Percentiles rank a stretch among this genome's conserved stretches.
These are phyloP conservation scores for Fusarium nisikadoi DNA, from an alignment of 2,329 filamentous ascomycete species.

Conservation along the genomic window DNA sequence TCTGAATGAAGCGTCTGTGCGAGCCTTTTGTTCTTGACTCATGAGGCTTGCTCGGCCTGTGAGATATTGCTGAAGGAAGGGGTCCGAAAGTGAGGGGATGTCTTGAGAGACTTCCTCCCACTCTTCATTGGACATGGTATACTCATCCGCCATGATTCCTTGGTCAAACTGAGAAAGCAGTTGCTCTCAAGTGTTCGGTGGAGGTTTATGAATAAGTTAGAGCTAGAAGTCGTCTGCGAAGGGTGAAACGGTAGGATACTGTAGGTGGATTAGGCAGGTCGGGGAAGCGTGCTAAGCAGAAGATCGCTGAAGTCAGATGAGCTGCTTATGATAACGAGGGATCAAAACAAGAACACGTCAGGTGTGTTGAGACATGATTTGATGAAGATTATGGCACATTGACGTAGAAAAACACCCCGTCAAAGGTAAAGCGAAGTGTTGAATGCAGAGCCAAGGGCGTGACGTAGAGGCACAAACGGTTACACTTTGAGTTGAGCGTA, in stretches of 20 bases:
- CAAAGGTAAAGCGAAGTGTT: not conserved
- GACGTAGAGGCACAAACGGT: constrained; percentile 28
- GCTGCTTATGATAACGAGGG: not conserved
- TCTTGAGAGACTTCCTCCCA: constrained; percentile 67
- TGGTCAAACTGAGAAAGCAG: not conserved
- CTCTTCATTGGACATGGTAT: constrained; percentile 62
- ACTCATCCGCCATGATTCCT: constrained; percentile 46
- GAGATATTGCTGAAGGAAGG: constrained; percentile 85
- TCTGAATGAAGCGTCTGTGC: constrained; percentile 78
- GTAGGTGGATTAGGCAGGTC: constrained; percentile 39
- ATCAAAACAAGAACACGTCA: not conserved
- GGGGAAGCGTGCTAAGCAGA: constrained; percentile 16
- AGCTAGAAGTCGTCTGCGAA: not conserved
- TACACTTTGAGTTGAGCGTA: constrained; percentile 11
- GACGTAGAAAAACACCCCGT: not conserved
- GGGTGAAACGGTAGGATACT: constrained; percentile 17
- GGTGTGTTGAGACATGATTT: not conserved
- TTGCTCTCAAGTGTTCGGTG: not conserved
- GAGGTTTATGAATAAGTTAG: not conserved
- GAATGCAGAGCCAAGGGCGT: not conserved
- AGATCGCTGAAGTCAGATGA: constrained; percentile 10
- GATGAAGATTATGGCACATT: not conserved
- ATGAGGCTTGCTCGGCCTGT: constrained; percentile 80
- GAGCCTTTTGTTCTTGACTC: constrained; percentile 80
- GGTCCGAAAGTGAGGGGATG: constrained; percentile 70